Percentiles rank a stretch among this genome's conserved stretches.
Evolutionary conservation across 2,329 filamentous ascomycete species (phyloP).

Genomic region (Aspergillus pseudoviridinutans): DNA sequence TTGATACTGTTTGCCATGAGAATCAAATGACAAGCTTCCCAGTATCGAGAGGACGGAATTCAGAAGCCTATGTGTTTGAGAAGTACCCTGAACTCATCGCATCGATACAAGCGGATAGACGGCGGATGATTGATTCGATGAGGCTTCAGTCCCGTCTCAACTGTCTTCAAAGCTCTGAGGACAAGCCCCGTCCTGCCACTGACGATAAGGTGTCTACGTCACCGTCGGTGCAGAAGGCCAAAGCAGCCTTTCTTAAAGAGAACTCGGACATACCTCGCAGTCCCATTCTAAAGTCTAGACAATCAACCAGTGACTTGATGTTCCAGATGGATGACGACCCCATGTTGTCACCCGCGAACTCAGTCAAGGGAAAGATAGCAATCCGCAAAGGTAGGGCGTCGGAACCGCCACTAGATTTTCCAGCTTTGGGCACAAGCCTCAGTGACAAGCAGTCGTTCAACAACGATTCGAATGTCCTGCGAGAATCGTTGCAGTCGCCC

Average conservation of each 20-base stretch:
- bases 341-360: slow-evolving; percentile 21
- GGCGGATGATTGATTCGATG: slow-evolving; percentile 71
- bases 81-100: slow-evolving; percentile 44
- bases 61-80: slow-evolving; percentile 52
- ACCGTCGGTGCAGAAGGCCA: slow-evolving; percentile 41
- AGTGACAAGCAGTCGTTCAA: slow-evolving; percentile 24
- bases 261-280: slow-evolving; percentile 51
- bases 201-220: slow-evolving; percentile 58
- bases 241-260: slow-evolving; percentile 39
- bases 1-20: slow-evolving; percentile 73
- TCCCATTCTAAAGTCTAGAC: slow-evolving; percentile 64
- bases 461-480: slow-evolving; percentile 23
- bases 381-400: slow-evolving; percentile 18
- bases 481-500: slow-evolving; percentile 26
- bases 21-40: slow-evolving; percentile 78
- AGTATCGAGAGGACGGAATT: slow-evolving; percentile 70
- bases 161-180: slow-evolving; percentile 65
- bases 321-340: slow-evolving; percentile 88
- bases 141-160: slow-evolving; percentile 60
- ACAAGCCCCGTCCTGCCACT: slow-evolving; percentile 58
- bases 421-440: slow-evolving; percentile 23
- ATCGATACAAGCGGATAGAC: slow-evolving; percentile 42
- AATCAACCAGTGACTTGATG: slow-evolving; percentile 72
- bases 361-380: slow-evolving; percentile 27
- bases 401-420: slow-evolving; percentile 23